phyloP scores from a whole-genome alignment of 1,284 basidiomycete genomes.

The Ustilago cynodontis region DNA sequence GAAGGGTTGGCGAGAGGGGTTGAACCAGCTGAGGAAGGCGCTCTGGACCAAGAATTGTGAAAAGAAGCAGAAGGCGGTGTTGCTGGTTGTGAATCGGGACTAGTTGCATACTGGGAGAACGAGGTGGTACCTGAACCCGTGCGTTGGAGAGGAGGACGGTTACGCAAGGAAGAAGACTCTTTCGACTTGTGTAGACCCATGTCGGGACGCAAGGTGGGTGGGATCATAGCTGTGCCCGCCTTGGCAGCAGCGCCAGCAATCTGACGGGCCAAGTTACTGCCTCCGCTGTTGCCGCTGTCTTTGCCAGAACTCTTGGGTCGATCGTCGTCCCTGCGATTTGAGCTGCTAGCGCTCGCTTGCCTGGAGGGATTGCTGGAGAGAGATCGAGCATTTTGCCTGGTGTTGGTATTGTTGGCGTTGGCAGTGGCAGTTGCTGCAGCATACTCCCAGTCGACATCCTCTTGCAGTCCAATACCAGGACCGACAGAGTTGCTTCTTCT shows the following conservation, averaged over 20 bases:
- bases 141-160: slow-evolving; percentile 31
- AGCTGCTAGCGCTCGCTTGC: slow-evolving; percentile 7
- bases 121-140: slow-evolving; percentile 46
- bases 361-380: slow-evolving; percentile 4
- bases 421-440: slow-evolving; percentile 24
- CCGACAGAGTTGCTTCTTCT: slow-evolving; percentile 80
- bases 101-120: slow-evolving; percentile 21
- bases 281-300: slow-evolving; percentile 4
- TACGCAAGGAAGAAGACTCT: slow-evolving; percentile 19
- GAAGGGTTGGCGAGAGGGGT: not conserved
- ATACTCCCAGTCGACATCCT: slow-evolving; percentile 72
- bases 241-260: slow-evolving; percentile 58
- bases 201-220: slow-evolving; percentile 51
- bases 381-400: not conserved
- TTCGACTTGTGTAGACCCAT: slow-evolving; percentile 27
- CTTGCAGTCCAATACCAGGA: slow-evolving; percentile 75
- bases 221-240: slow-evolving; percentile 60
- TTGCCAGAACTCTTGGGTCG: slow-evolving; percentile 23
- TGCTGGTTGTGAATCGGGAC: slow-evolving; percentile 21
- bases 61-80: slow-evolving; percentile 19
- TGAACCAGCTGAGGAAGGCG: slow-evolving; percentile 10
- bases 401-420: not conserved
- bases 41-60: slow-evolving; percentile 8
- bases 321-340: slow-evolving; percentile 21
- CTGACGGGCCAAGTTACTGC: slow-evolving; percentile 53